phyloP scores from a whole-genome alignment of 306 rosid species.

The Quercus gilva region DNA sequence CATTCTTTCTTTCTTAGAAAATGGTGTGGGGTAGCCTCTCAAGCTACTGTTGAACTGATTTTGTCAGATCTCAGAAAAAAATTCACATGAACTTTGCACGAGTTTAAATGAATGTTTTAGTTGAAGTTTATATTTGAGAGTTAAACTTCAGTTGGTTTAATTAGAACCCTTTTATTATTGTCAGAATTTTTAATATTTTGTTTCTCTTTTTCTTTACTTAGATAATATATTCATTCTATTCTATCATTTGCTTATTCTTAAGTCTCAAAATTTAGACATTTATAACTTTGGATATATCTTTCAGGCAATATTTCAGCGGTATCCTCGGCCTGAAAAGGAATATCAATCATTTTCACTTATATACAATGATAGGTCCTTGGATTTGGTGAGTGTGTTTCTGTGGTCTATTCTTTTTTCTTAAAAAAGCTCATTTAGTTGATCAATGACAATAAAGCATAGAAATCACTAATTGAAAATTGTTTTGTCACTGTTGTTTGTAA shows the following conservation, averaged over 20 bases:
- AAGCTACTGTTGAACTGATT: slow-evolving; percentile 19
- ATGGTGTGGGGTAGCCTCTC: slow-evolving; percentile 7
- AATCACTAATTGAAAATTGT: slow-evolving; percentile 15
- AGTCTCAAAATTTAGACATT: slow-evolving; percentile 21
- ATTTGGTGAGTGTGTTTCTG: slow-evolving; percentile 67
- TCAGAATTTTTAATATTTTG: slow-evolving; percentile 4
- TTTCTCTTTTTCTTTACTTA: neutral
- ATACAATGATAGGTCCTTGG: slow-evolving; percentile 77
- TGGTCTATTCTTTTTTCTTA: slow-evolving; percentile 11
- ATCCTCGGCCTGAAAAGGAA: slow-evolving; percentile 97
- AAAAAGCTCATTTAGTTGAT: neutral
- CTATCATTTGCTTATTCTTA: slow-evolving; percentile 11
- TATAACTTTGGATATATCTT: slow-evolving; percentile 29
- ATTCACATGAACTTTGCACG: slow-evolving; percentile 10
- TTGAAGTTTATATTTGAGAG: slow-evolving; percentile 2
- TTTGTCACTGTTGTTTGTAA: slow-evolving; percentile 4
- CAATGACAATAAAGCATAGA: slow-evolving; percentile 3
- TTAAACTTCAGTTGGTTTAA: neutral
- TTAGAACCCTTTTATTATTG: slow-evolving; percentile 6
- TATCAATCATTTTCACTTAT: slow-evolving; percentile 97
- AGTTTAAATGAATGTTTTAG: slow-evolving; percentile 11
- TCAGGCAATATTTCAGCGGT: slow-evolving; percentile 94
- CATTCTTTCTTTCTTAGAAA: slow-evolving; percentile 1
- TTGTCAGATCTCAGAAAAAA: slow-evolving; percentile 4
- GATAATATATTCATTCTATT: neutral